Conservation (phyloP, 1,139 yeast genomes). For the Pichia sp. region DNA sequence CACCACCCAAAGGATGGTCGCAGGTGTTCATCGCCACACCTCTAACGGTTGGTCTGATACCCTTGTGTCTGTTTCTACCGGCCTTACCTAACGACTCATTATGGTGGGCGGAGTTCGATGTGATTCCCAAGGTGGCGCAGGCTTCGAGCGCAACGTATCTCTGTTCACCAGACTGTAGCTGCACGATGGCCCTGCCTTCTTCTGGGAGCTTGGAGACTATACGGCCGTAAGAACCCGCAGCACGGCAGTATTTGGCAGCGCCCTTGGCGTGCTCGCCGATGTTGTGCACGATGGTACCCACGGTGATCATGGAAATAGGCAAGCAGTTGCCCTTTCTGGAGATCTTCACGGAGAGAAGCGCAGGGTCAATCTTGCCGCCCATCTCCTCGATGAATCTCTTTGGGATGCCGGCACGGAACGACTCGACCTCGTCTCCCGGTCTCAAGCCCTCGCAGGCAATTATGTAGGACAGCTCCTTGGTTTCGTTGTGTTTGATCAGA, state of each 20-base stretch:
- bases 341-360: conserved; percentile 79
- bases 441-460: conserved; percentile 90
- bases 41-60: conserved; percentile 92
- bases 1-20: conserved; percentile 99
- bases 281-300: conserved; percentile 86
- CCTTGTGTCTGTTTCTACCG: conserved; percentile 89
- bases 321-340: conserved; percentile 93
- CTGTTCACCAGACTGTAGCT: conserved; percentile 88
- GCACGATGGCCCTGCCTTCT: conserved; percentile 66
- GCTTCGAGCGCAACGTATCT: conserved; percentile 83
- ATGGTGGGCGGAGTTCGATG: conserved; percentile 93
- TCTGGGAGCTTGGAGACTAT: conserved; percentile 75
- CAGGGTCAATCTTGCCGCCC: conserved; percentile 91
- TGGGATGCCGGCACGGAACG: conserved; percentile 88
- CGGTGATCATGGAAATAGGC: conserved; percentile 87
- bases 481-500: conserved; percentile 57
- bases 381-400: conserved; percentile 65
- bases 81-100: conserved; percentile 93
- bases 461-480: conserved; percentile 70
- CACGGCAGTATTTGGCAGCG: conserved; percentile 86
- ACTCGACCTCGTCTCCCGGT: conserved; percentile 86
- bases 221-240: conserved; percentile 95
- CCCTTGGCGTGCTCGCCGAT: conserved; percentile 75
- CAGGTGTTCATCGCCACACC: conserved; percentile 98
- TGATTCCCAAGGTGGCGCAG: conserved; percentile 91